phyloP scores from a whole-genome alignment of 495 filamentous ascomycete genomes.

The Pseudevernia furfuracea region DNA sequence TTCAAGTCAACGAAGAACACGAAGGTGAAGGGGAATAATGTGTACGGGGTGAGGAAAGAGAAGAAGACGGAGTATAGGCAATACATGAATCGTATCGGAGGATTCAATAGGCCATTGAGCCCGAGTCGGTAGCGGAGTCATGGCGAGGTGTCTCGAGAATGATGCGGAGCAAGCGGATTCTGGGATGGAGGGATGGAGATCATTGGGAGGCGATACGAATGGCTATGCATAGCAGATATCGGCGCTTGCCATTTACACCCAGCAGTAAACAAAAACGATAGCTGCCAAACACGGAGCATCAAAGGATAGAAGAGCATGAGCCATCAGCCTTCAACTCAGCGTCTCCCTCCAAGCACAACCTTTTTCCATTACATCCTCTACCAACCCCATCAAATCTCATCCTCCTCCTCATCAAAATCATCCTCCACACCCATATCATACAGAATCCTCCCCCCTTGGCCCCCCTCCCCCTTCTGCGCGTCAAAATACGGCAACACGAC shows the following conservation, averaged over 20 bases:
- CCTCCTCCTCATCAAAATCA: constrained; percentile 98
- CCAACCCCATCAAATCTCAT: constrained; percentile 68
- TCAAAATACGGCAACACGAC: constrained; percentile 91
- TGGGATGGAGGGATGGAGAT: neutral
- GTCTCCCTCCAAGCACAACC: no score
- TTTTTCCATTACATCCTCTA: no score
- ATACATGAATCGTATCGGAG: constrained; percentile 97
- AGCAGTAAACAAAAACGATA: neutral
- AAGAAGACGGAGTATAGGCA: constrained; percentile 94
- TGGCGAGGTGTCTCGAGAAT: neutral
- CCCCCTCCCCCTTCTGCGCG: constrained; percentile 72
- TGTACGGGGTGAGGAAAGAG: constrained; percentile 79
- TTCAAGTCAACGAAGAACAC: constrained; percentile 86
- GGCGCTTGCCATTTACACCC: neutral
- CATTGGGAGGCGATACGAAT: neutral
- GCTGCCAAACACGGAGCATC: neutral
- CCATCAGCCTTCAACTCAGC: neutral
- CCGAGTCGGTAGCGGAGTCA: constrained; percentile 31
- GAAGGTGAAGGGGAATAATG: constrained; percentile 84
- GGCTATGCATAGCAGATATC: neutral
- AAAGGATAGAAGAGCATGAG: neutral
- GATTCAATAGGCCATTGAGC: constrained; percentile 87
- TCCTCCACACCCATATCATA: constrained; percentile 97
- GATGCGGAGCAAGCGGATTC: neutral
- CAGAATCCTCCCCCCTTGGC: constrained; percentile 80